Base-by-base conservation (phyloP, 1,284 basidiomycete genomes). In the Sporisorium iseilematis-ciliati region DNA sequence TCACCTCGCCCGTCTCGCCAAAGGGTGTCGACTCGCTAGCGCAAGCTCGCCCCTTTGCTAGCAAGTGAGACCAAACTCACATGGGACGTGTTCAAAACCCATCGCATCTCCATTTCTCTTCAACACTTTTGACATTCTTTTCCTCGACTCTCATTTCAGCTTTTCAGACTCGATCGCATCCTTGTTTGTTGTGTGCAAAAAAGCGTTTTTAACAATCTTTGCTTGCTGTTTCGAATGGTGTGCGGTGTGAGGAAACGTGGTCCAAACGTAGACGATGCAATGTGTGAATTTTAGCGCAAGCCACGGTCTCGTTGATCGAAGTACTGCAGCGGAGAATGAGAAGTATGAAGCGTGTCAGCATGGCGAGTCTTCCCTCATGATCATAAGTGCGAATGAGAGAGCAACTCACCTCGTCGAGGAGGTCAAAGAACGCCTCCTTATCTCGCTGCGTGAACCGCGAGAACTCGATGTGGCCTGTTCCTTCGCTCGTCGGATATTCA, bases 371-470 rank as follows among this genome's bases (percentile, higher is more conserved):
- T 11, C 11, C 40, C 3, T 26, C 5, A 4, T 18, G n/a, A 12
- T 21, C 11, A 18, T 11, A 33, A 2, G 25, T 31, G 26, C 31
- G 3, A 16, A 20, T 6, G 57, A 23, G 5, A 11, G 3, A 54
- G 21, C 23, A 14, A 68, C 75, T 60, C 41, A 79, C 69, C 40
- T 82, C 75, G 56, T 82, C 80, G 16, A 84, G 70, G 16, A 82
- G 57, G 18, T 56, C 57, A 40, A 81, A 82, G 61, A 82, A 83
- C 26, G 76, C 78, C 11, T 66, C 52, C 49, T 82, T 81, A 57
- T 82, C 79, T 20, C 65, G 51, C n/a, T 64, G 65, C 11, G 73
- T 74, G 58, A 82, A 80, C 23, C 62, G 67, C 8, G 79, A 79
- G 57, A 82, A 81, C 41, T 79, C 64, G 51, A 81, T 72, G 31